Percentiles rank a stretch among this genome's conserved stretches.
Conservation (phyloP, 768 basidiomycete species). For the Kwoniella mangroviensis region DNA sequence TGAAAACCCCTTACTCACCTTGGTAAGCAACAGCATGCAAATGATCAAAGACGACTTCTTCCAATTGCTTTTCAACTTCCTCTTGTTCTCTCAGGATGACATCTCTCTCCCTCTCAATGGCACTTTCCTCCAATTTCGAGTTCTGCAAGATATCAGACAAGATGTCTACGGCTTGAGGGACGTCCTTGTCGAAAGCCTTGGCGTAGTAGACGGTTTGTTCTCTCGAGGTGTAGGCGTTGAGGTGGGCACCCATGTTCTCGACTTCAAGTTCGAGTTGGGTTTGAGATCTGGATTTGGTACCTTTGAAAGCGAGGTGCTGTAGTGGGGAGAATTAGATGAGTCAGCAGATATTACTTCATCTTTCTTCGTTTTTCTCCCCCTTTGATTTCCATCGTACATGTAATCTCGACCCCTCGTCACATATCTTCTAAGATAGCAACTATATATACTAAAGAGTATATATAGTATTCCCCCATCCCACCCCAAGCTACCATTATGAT, state of each 20-base stretch:
- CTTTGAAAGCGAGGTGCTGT: slow-evolving; percentile 61
- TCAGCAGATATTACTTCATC: too few species aligned
- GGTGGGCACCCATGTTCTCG: slow-evolving; percentile 94
- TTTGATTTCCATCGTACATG: too few species aligned
- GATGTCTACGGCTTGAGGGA: slow-evolving; percentile 87
- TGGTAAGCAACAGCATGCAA: slow-evolving; percentile 96
- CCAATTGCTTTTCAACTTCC: slow-evolving; percentile 97
- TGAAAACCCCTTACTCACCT: slow-evolving; percentile 63
- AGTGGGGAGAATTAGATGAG: too few species aligned
- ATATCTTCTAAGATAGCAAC: background rate
- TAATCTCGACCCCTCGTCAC: too few species aligned
- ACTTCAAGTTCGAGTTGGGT: slow-evolving; percentile 93
- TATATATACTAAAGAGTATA: background rate
- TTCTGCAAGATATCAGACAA: slow-evolving; percentile 98
- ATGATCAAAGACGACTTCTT: slow-evolving; percentile 99
- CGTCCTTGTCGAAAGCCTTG: slow-evolving; percentile 96
- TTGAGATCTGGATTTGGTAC: slow-evolving; percentile 84
- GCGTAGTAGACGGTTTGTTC: slow-evolving; percentile 99
- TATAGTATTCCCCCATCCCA: slow-evolving; percentile 4
- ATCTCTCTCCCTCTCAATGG: slow-evolving; percentile 93
- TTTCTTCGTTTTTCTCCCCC: too few species aligned
- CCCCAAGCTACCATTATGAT: background rate
- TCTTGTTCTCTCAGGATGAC: slow-evolving; percentile 97
- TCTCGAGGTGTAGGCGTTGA: slow-evolving; percentile 97
- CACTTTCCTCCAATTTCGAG: slow-evolving; percentile 82